Conservation (phyloP, 768 basidiomycete genomes). For the Pulveroboletus sp. region DNA sequence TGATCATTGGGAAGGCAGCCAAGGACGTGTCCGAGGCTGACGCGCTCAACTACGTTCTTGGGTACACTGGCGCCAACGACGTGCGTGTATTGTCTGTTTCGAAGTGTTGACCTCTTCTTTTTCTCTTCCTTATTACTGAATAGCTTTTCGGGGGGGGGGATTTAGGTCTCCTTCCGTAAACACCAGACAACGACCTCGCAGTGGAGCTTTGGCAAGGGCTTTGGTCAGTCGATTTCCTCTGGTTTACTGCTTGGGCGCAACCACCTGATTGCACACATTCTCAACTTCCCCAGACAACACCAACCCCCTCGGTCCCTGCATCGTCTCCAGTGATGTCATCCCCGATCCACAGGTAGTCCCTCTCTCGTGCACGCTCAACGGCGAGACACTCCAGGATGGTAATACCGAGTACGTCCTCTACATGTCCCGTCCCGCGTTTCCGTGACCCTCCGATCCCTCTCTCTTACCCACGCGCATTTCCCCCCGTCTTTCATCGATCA, state of each 20-base stretch:
- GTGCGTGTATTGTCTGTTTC: constrained; percentile 32
- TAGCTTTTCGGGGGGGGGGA: too few relatives aligned
- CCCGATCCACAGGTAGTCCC: constrained; percentile 61
- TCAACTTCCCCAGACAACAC: constrained; percentile 28
- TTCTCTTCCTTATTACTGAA: too few relatives aligned
- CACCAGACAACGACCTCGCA: constrained; percentile 78
- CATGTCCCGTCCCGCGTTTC: not conserved
- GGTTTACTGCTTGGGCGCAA: too few relatives aligned
- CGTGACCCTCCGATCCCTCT: not conserved
- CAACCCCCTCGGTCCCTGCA: constrained; percentile 72
- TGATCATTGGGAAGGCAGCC: constrained; percentile 79
- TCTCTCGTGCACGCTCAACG: constrained; percentile 65
- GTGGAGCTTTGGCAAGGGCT: constrained; percentile 86
- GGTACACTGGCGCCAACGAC: constrained; percentile 77
- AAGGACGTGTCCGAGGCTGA: constrained; percentile 77
- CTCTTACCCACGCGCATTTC: too few relatives aligned
- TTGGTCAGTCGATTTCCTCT: constrained; percentile 50
- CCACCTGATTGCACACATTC: not conserved
- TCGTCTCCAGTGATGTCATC: constrained; percentile 63
- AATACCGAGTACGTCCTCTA: constrained; percentile 52
- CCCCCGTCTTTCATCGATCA: constrained; percentile 23
- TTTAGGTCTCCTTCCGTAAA: constrained; percentile 68
- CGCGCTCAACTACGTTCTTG: constrained; percentile 82
- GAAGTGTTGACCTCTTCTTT: not conserved
- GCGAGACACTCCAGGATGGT: constrained; percentile 65